Base-by-base conservation (phyloP, 2,329 filamentous ascomycete species). In the Trichoderma citrinoviride region DNA sequence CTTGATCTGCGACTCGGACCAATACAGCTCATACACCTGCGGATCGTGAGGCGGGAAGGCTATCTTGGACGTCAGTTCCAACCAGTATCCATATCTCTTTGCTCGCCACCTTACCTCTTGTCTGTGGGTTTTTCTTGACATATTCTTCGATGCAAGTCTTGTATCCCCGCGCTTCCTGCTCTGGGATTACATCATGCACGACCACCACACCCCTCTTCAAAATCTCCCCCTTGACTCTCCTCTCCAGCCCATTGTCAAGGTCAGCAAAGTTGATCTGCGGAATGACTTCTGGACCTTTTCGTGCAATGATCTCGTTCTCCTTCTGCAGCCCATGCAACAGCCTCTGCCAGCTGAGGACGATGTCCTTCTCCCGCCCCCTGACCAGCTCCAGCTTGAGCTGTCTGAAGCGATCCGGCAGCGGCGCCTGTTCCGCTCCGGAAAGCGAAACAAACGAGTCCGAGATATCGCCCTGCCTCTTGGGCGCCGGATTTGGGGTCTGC, bases 11-110 rank as follows among this genome's bases (percentile, higher is more conserved):
- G 88, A 80, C 1, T 81, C 80, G 0, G 88, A 89, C 90, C 90
- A 92, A 76, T 92, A 93, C 1, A 93, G 78, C 73, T 92, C 90
- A 71, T 86, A 91, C 6, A 93, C 89, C 50, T 90, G 87, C 0
- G 89, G 89, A 23, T 66, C 82, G 52, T 88, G 78, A 0, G 82
- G 75, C 0, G 89, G 90, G 67, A 91, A 93, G 2, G 86, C 89
- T 83, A 44, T 2, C 0, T 3, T 7, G 8, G 1, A 8, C 29
- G 44, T 66, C 27, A 46, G 33, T 7, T 37, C 33, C 1, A 29
- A 3, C 3, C 12, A 37, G 33, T 5, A 37, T 1, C 12, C 4
- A 33, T 33, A 15, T 17, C 17, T 17, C 17, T 8, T 29, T 14
- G 33, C 14, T 37, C 10, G 14, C 3, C 54, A 17, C 64, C 73